Evolutionary conservation across 495 filamentous ascomycete genomes (phyloP), one percentile per base, ranked within the genome.

Genomic region (Trichoderma reesei): DNA sequence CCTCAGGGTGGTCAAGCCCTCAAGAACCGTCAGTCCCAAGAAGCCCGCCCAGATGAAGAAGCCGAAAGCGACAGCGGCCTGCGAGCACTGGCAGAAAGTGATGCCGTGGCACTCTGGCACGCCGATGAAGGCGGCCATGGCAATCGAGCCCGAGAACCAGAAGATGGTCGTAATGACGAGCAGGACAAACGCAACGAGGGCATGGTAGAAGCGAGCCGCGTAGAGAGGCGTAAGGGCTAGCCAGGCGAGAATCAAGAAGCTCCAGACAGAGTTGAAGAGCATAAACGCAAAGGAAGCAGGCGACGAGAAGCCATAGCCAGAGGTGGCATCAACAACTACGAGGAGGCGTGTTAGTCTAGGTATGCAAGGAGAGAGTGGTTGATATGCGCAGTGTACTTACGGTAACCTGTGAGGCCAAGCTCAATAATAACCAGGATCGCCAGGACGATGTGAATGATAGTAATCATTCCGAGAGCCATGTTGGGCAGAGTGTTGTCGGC

Each of bases 91-190:
- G 71, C 79, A 80, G n/a, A 61, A 73, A 59, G 68, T 60, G 44
- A 65, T 68, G 8, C 64, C 63, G 65, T 77, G 74, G 10, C 70
- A 62, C 41, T 67, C 68, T 8, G 77, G 75, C 1, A 80, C 71
- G 18, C 79, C 81, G 54, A 89, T 72, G 64, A 80, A 78, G 4
- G 84, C 86, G 2, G 85, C 89, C 2, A 91, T 69, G 0, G 89
- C 89, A 70, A 95, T 86, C 65, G 88, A 88, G 34, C 90, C 90
- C 0, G 86, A 85, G 71, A 96, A 91, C 91, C 91, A 95, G 79
- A 93, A 92, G 42, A 92, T 80, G 79, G 85, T 86, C n/a, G 90
- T 92, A 13, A 93, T 59, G 54, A 75, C 75, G 66, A 92, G 88
- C 38, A 88, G 75, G n/a, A 68, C 85, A 9, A 89, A 78, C 5